Percentiles rank a stretch among this genome's conserved stretches.
phyloP scores from a whole-genome alignment of 2,329 filamentous ascomycete genomes.

The Microsporum audouinii region DNA sequence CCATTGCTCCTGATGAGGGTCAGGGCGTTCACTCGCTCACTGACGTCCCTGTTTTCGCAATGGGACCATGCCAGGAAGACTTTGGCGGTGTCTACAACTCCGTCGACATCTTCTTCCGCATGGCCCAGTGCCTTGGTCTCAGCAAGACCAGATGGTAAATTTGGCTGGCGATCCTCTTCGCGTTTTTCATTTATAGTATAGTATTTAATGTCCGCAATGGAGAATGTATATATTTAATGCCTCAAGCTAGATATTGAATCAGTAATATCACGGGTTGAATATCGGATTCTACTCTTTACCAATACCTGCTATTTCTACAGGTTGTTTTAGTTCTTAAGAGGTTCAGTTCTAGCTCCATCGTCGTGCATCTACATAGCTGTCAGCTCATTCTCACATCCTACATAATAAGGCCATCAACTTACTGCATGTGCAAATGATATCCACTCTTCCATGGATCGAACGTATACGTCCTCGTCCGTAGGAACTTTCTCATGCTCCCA shows the following conservation, averaged over 20 bases:
- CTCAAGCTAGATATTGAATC: not conserved
- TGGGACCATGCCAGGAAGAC: constrained; percentile 64
- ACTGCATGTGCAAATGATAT: constrained; percentile 59
- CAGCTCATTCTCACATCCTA: not conserved
- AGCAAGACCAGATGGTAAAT: not conserved
- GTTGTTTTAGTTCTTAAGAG: not conserved
- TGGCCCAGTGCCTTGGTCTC: constrained; percentile 29
- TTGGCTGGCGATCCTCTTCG: not conserved
- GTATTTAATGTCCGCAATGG: not conserved
- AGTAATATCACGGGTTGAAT: not conserved
- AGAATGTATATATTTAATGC: not conserved
- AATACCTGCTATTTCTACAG: not conserved
- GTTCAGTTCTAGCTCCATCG: not conserved
- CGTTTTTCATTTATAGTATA: not conserved
- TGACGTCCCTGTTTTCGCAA: constrained; percentile 66
- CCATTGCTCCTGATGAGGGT: constrained; percentile 49
- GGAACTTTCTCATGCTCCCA: constrained; percentile 68
- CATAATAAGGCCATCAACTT: constrained; percentile 19
- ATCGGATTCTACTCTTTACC: not conserved
- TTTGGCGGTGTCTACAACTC: constrained; percentile 50
- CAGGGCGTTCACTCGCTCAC: constrained; percentile 68
- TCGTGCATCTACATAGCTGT: constrained; percentile 8
- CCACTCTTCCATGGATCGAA: constrained; percentile 72
- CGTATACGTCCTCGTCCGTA: constrained; percentile 56
- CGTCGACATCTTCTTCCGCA: constrained; percentile 32